These are phyloP conservation scores for Trametes hirsuta DNA, from an alignment of 1,284 basidiomycete genomes.

Conservation along the genomic window DNA sequence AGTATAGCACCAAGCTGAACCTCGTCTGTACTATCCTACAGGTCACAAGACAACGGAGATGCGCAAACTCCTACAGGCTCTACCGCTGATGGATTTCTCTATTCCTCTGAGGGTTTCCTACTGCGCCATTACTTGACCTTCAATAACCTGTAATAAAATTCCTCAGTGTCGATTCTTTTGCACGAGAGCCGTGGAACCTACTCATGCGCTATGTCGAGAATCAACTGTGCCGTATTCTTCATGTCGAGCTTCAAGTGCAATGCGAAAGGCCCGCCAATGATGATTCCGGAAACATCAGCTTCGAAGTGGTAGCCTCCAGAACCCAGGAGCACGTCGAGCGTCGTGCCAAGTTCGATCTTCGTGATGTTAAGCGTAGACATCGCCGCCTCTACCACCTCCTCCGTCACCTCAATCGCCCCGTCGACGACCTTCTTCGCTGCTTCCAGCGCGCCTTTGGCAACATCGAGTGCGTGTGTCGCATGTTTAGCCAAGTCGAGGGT, in stretches of 20 bases:
- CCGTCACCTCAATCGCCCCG: not conserved
- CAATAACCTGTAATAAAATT: no score
- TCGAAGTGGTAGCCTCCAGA: not conserved
- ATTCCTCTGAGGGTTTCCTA: no score
- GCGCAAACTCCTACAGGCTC: no score
- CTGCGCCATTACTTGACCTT: no score
- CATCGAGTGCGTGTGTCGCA: not conserved
- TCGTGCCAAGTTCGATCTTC: not conserved
- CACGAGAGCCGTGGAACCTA: not conserved
- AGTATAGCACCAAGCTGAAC: no score
- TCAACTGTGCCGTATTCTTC: not conserved
- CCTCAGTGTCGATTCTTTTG: no score
- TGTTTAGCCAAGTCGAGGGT: not conserved
- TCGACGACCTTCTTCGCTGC: not conserved
- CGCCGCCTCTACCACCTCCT: not conserved
- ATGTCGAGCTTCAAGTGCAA: not conserved
- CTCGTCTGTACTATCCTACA: no score
- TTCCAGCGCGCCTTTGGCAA: not conserved
- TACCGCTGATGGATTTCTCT: no score
- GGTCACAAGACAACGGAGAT: no score
- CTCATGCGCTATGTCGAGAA: not conserved
- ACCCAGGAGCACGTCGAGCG: not conserved
- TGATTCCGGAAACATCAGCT: not conserved
- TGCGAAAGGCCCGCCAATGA: not conserved
- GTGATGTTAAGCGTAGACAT: not conserved